Evolutionary conservation across 306 rosid species (phyloP), one percentile per base, ranked within the genome.

Genomic region (Cicer pinnatifidum): DNA sequence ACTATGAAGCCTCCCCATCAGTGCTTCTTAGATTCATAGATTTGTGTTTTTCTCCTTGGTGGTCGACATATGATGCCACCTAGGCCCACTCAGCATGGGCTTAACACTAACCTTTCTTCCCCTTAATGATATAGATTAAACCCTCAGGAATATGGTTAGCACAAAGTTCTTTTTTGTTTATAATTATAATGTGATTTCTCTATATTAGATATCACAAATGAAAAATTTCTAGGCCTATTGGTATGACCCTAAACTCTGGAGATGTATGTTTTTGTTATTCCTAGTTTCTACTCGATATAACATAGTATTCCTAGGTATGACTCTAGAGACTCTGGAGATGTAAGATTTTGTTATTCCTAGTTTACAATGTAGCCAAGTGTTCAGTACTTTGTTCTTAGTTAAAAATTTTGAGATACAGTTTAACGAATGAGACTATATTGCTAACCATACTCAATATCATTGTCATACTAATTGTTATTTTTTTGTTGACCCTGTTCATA

Each of bases 361-460:
- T 35, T 39, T 54, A n/a, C 48, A 20, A 17, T 56, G 6, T 71
- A 4, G 71, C 28, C 59, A 20, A 20, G 48, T 41, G 17, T 68
- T 54, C 9, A 37, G 12, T 73, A 48, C 20, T 51, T 50, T 8
- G 47, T 69, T 67, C 67, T 44, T 40, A 47, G 17, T 65, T 71
- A 13, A 8, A 11, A 68, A 35, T 9, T 10, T 46, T 53, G 28
- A 37, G 53, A 16, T 40, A 69, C 11, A 48, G 46, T 60, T 82
- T 82, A 69, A 68, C 40, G 13, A 11, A 66, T 35, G 60, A 45
- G 67, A 45, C 71, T 76, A 51, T 37, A 67, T 35, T 11, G 17
- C 40, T 37, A 23, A 52, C 8, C 52, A 20, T 68, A 37, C 54
- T 78, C 43, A 44, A 67, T 60, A 11, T 33, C 12, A 56, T 48